Conservation (phyloP, 2,329 filamentous ascomycete genomes). For the Aaosphaeria pasadenensis region DNA sequence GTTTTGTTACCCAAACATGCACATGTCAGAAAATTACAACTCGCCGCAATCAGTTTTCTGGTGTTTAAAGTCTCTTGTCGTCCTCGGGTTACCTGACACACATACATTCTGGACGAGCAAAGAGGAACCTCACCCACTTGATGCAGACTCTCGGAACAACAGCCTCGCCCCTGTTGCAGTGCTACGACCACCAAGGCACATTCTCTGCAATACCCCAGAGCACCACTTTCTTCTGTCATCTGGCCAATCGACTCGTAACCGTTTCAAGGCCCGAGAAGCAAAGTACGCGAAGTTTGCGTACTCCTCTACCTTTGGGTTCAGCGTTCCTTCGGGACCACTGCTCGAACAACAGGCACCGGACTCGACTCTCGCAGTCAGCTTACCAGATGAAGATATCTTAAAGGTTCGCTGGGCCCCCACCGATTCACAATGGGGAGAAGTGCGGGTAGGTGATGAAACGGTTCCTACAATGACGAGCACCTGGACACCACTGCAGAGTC, state of each 20-base stretch:
- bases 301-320: conserved; percentile 48
- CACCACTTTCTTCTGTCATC: conserved; percentile 14
- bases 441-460: conserved; percentile 2
- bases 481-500: conserved; percentile 4
- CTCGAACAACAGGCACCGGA: conserved; percentile 29
- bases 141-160: neutral
- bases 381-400: conserved; percentile 17
- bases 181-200: conserved; percentile 35
- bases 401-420: conserved; percentile 16
- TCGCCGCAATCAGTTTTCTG: conserved; percentile 53
- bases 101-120: conserved; percentile 44
- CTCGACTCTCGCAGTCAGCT: conserved; percentile 15
- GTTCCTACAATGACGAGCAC: conserved; percentile 7
- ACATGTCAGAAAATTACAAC: conserved; percentile 52
- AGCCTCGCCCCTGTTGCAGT: neutral
- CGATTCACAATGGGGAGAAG: conserved; percentile 2
- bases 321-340: conserved; percentile 39
- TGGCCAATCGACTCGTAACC: conserved; percentile 9
- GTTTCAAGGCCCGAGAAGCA: conserved; percentile 13
- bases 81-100: conserved; percentile 27
- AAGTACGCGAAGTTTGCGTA: conserved; percentile 28
- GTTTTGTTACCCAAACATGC: conserved; percentile 48
- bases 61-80: conserved; percentile 48
- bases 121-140: conserved; percentile 30
- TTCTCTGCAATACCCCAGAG: conserved; percentile 35